Base-by-base conservation (phyloP, 768 basidiomycete species). In the Lactarius sanguifluus region DNA sequence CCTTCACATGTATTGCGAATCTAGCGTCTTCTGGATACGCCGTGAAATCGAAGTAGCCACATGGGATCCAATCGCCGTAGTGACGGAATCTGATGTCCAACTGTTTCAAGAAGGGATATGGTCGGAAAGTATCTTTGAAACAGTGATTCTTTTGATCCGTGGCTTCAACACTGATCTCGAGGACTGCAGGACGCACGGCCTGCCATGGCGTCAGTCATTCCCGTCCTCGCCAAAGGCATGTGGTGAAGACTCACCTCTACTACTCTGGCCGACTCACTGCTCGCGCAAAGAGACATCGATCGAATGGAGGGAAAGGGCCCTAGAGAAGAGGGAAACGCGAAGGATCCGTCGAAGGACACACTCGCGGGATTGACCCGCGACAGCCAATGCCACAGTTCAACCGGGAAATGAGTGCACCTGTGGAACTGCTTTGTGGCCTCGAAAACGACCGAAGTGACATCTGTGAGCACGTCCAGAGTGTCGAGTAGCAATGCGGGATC, bases 371-470 rank as follows among this genome's bases (percentile, higher is more conserved):
- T 13, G 28, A 36, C 25, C n/a, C 25, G 41, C 25, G 56, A 45
- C 41, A 64, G 20, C 62, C 55, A 64, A 16, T 36, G 9, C 62
- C 62, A 64, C 56, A 57, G 32, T 34, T 43, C 62, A 8, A n/a
- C 16, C 3, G 62, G 56, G 20, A 64, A 38, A 12, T 28, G 15
- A 20, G 43, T 25, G 30, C 30, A 2, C 20, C n/a, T 32, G 12
- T 8, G 56, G 32, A 7, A 16, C 15, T 23, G 23, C 9, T 57
- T 32, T 8, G 40, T 36, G 0, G 55, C 43, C n/a, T 64, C 62
- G 5, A 63, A 63, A n/a, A n/a, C n/a, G 32, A 63, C 62, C 13
- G 62, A 56, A 32, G 40, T 41, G 15, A 63, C 55, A 15, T 41
- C 56, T 8, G 15, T 9, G 16, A 63, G 56, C 7, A 34, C 43